phyloP scores from a whole-genome alignment of 192 early-diverging fungal species.

The Spizellomyces punctatus region DNA sequence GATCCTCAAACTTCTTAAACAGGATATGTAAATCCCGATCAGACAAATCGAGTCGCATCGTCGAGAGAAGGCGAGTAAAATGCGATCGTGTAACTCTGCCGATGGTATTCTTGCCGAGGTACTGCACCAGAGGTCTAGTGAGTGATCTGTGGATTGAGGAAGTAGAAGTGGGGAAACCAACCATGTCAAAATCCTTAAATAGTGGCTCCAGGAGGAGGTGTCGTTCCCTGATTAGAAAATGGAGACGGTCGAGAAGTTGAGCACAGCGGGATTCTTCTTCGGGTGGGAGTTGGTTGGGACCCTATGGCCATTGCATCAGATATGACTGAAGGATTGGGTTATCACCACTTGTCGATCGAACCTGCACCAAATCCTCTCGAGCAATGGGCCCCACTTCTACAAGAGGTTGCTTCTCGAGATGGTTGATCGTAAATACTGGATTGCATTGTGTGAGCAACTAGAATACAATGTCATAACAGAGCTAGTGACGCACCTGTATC shows the following conservation, averaged over 20 bases:
- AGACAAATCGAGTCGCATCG: conserved; percentile 48
- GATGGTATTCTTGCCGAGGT: conserved; percentile 39
- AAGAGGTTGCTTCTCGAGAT: conserved; percentile 52
- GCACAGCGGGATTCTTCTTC: conserved; percentile 48
- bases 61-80: conserved; percentile 53
- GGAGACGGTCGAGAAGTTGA: conserved; percentile 41
- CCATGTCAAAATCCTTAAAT: conserved; percentile 59
- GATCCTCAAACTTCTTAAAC: conserved; percentile 55
- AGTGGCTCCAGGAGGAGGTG: conserved; percentile 49
- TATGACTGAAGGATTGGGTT: background rate
- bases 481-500: conserved; percentile 38
- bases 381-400: conserved; percentile 49
- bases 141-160: background rate
- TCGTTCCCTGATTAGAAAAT: conserved; percentile 41
- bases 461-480: too few relatives aligned
- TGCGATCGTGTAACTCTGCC: conserved; percentile 57
- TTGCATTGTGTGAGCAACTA: background rate
- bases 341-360: background rate
- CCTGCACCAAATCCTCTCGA: conserved; percentile 44
- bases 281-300: conserved; percentile 40
- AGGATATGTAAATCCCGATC: conserved; percentile 55
- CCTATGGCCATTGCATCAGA: conserved; percentile 16
- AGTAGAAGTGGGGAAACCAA: background rate
- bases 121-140: conserved; percentile 16
- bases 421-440: conserved; percentile 54